phyloP scores from a whole-genome alignment of 495 filamentous ascomycete species.

The Cryomyces antarcticus region DNA sequence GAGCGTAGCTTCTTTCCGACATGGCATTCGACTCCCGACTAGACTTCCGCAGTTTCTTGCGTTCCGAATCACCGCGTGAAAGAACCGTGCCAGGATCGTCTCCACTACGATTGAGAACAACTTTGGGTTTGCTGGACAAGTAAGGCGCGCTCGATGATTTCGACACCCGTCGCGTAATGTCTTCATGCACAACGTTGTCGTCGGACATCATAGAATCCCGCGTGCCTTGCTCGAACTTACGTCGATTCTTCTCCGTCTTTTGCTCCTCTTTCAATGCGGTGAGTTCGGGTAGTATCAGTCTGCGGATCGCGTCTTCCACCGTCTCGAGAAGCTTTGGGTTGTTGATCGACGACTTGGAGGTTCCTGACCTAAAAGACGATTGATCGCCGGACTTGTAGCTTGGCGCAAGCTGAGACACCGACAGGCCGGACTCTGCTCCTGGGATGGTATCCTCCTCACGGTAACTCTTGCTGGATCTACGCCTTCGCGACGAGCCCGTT shows the following conservation, averaged over 20 bases:
- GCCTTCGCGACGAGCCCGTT: conserved; percentile 5
- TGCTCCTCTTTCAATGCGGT: conserved; percentile 80
- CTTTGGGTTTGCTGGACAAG: conserved; percentile 38
- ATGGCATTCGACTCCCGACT: conserved; percentile 17
- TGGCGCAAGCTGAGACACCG: conserved; percentile 50
- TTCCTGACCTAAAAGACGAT: conserved; percentile 53
- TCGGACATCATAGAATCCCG: conserved; percentile 36
- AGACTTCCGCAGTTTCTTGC: conserved; percentile 26
- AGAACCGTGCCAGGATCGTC: conserved; percentile 37
- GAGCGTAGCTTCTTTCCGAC: conserved; percentile 25
- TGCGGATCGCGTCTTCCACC: conserved; percentile 86
- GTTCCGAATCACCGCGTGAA: conserved; percentile 29
- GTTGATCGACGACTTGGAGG: conserved; percentile 74
- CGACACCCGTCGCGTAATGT: conserved; percentile 34
- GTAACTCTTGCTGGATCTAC: conserved; percentile 36
- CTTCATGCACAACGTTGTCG: conserved; percentile 33
- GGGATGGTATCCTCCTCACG: conserved; percentile 45
- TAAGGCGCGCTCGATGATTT: conserved; percentile 54
- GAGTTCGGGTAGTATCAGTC: conserved; percentile 79
- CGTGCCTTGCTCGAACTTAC: conserved; percentile 32
- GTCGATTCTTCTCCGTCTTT: conserved; percentile 37
- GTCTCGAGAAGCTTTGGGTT: conserved; percentile 90
- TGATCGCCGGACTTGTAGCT: conserved; percentile 52
- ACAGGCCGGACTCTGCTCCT: conserved; percentile 51
- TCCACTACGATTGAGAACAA: conserved; percentile 40